Evolutionary conservation across 2,329 filamentous ascomycete genomes (phyloP).

Genomic region (Pseudogymnoascus sp.): DNA sequence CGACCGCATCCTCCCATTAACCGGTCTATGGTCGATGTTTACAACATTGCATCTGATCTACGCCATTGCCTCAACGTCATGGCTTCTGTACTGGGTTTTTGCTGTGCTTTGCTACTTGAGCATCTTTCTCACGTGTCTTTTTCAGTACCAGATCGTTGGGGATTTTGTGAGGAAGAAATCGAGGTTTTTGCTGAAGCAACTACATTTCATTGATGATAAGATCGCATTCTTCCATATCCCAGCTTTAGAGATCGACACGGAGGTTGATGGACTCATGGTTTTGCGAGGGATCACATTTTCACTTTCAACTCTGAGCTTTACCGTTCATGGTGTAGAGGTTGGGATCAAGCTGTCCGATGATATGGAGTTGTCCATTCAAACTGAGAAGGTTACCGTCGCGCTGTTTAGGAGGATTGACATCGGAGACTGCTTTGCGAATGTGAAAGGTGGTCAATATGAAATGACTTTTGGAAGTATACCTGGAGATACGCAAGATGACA

Average conservation of each 20-base stretch:
- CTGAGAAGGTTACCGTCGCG: conserved; percentile 40
- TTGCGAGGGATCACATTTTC: conserved; percentile 46
- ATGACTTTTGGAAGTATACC: conserved; percentile 40
- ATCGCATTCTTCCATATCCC: conserved; percentile 36
- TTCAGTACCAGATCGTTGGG: conserved; percentile 33
- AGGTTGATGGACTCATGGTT: conserved; percentile 45
- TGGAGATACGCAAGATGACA: conserved; percentile 29
- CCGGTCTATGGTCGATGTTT: conserved; percentile 42
- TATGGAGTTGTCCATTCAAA: conserved; percentile 45
- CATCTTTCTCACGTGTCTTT: conserved; percentile 37
- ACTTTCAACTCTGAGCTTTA: conserved; percentile 41
- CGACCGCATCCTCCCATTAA: conserved; percentile 35
- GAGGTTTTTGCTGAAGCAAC: conserved; percentile 28
- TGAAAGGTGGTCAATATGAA: conserved; percentile 45
- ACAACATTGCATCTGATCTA: conserved; percentile 40
- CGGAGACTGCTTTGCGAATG: conserved; percentile 45
- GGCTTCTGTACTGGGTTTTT: conserved; percentile 43
- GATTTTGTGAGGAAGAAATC: conserved; percentile 28
- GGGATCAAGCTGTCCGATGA: conserved; percentile 46
- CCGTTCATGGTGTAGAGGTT: conserved; percentile 46
- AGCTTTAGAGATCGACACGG: conserved; percentile 47
- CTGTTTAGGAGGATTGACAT: conserved; percentile 45
- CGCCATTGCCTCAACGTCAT: conserved; percentile 42
- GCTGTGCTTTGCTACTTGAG: conserved; percentile 34
- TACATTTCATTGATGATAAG: conserved; percentile 45